These are phyloP conservation scores for Leishmania amazonensis DNA, from an alignment of 208 protist species.

Conservation along the genomic window DNA sequence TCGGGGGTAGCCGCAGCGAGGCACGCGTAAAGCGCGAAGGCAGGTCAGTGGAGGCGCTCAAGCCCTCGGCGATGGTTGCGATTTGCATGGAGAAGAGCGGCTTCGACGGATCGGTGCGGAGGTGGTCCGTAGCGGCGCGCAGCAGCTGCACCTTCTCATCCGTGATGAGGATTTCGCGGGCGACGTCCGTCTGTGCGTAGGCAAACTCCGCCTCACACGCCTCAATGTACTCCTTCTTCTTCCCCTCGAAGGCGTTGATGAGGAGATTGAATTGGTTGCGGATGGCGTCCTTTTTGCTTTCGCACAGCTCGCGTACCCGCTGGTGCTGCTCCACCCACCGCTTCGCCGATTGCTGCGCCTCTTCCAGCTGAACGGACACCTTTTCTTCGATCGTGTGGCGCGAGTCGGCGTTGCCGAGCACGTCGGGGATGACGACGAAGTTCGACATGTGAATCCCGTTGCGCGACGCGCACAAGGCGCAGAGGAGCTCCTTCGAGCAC, in stretches of 20 bases:
- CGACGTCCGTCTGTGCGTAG: constrained; percentile 63
- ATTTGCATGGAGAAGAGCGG: constrained; percentile 88
- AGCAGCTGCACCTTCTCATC: constrained; percentile 83
- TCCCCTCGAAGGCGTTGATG: constrained; percentile 66
- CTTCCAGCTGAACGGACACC: constrained; percentile 59
- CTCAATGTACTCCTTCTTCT: constrained; percentile 75
- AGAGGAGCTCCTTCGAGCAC: constrained; percentile 77
- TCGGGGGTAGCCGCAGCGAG: constrained; percentile 46
- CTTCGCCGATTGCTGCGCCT: constrained; percentile 49
- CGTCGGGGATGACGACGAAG: constrained; percentile 79
- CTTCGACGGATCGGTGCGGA: constrained; percentile 47
- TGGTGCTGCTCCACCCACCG: constrained; percentile 83
- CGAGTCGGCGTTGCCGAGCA: constrained; percentile 64
- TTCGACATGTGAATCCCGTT: constrained; percentile 34
- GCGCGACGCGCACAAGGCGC: constrained; percentile 71
- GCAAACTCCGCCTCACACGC: constrained; percentile 74
- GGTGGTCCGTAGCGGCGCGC: constrained; percentile 66
- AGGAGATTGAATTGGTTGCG: constrained; percentile 83
- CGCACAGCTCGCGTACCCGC: constrained; percentile 58
- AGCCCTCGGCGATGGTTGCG: constrained; percentile 77
- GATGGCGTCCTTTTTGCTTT: constrained; percentile 70
- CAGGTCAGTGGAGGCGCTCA: constrained; percentile 48
- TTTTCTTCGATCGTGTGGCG: constrained; percentile 61
- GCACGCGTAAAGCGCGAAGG: constrained; percentile 51
- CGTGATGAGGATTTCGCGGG: constrained; percentile 70